Conservation (phyloP, 1,139 yeast genomes). For the Diutina sp. region DNA sequence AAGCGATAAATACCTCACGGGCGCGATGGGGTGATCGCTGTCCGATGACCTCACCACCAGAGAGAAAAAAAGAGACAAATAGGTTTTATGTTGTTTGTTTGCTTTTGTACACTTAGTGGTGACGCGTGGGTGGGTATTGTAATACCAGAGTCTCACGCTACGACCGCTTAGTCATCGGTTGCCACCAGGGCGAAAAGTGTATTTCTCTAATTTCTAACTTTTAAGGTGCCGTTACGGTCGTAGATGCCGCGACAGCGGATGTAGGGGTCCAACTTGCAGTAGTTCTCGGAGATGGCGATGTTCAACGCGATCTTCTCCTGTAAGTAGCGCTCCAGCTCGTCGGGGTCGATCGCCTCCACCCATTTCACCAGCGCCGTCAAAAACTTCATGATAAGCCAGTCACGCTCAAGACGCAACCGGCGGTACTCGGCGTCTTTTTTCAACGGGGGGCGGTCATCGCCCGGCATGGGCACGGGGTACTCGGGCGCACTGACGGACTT, state of each 20-base stretch:
- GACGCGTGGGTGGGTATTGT: too few species aligned
- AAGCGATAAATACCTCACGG: neutral
- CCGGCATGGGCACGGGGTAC: constrained; percentile 15
- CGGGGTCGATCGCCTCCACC: constrained; percentile 30
- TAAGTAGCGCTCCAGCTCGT: constrained; percentile 24
- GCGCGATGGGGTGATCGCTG: neutral
- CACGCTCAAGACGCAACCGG: constrained; percentile 19
- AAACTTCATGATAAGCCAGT: constrained; percentile 16
- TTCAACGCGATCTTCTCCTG: constrained; percentile 23
- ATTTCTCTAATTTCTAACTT: neutral
- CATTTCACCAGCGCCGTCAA: constrained; percentile 27
- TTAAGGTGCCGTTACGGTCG: constrained; percentile 6
- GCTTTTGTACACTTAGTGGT: too few species aligned
- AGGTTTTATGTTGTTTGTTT: too few species aligned
- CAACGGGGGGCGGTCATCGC: neutral
- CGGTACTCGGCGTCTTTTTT: constrained; percentile 16
- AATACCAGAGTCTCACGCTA: too few species aligned
- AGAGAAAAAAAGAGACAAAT: too few species aligned
- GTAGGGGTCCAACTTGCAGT: constrained; percentile 27
- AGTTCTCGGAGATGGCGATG: constrained; percentile 18
- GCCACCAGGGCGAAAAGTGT: neutral
- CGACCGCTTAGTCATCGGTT: too few species aligned
- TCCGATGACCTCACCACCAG: neutral
- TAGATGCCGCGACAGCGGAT: constrained; percentile 7
- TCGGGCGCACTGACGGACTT: constrained; percentile 15